Base-by-base conservation (phyloP, 2,329 filamentous ascomycete species). In the Cladophialophora chaetospira region DNA sequence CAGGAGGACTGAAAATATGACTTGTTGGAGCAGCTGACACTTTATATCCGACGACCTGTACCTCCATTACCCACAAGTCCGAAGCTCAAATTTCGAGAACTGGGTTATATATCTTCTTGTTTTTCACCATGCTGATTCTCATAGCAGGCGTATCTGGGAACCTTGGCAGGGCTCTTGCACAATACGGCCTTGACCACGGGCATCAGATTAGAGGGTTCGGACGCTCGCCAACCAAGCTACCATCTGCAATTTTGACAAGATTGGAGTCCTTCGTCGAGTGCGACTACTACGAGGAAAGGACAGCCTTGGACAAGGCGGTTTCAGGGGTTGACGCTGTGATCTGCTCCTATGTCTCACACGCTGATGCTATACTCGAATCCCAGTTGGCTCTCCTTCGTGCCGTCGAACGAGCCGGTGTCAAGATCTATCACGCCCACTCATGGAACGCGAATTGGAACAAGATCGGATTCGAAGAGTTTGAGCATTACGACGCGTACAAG, bases 71-170 rank as follows among this genome's bases (percentile, higher is more conserved):
- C n/a, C n/a, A n/a, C n/a, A n/a, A n/a, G n/a, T n/a, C n/a, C n/a
- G n/a, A n/a, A n/a, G n/a, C n/a, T n/a, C n/a, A n/a, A n/a, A n/a
- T n/a, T n/a, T n/a, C n/a, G n/a, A n/a, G n/a, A n/a, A n/a, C n/a
- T n/a, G n/a, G n/a, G n/a, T n/a, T n/a, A n/a, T n/a, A n/a, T n/a
- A n/a, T n/a, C n/a, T n/a, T n/a, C n/a, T n/a, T n/a, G n/a, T 13
- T n/a, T 35, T n/a, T 5, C 31, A 35, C 36, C 36, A 73, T 75
- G 71, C 65, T 75, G 25, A 65, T 75, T 15, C 68, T 74, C 17
- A 69, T 75, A 46, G 69, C 68, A 9, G 72, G 72, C 26, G 67
- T 71, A 13, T 72, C 71, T 1, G 72, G 73, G 50, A 69, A 68
- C 13, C 48, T 73, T 5, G 73, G 73, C 58, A 66, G 67, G 33